Evolutionary conservation across 2,329 filamentous ascomycete species (phyloP), one percentile per base, ranked within the genome.

Genomic region (Cladosporium sp.): DNA sequence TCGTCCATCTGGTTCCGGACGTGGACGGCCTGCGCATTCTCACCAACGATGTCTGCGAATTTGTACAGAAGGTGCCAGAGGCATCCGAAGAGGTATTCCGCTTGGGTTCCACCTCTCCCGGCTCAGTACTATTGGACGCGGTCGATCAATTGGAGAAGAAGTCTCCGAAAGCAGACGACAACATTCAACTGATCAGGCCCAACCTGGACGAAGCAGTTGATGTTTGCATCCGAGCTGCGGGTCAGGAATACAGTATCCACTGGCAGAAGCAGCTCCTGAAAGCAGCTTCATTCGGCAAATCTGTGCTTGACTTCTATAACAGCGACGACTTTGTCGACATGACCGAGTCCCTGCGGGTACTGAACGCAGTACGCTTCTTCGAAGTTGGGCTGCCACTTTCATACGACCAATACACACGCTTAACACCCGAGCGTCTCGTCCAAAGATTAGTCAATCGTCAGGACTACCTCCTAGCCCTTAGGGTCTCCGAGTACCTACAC

Each of bases 301-400:
- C 93, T 0, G 93, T 97, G 0, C 79, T 99, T 3, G 93, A 97
- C 62, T 84, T 97, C 11, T 99, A 97, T 71, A 96, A 93, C 69
- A 96, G 91, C 64, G 93, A 99, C 64, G 92, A 99, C 58, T 99
- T 97, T 70, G 93, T 99, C 48, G 92, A 97, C 56, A 97, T 96
- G 85, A 96, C 90, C 60, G 92, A 99, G 68, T 93, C 86, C 1
- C 73, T 99, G 13, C 85, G 93, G 13, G 91, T 99, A 0, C 77
- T 99, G 42, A 97, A 96, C 61, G 92, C 92, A 6, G 87, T 92
- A 11, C 84, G 93, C 45, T 95, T 88, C 68, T 97, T 93, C 65
- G 88, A 95, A 61, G 80, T 97, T 47, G 93, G 93, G 2, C 74
- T 99, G 18, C 90, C 92, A 0, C 69, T 99, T 4, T 95, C 91